A percentile compares a stretch with the other conserved stretches of the same genome.
phyloP scores from a whole-genome alignment of 2,329 filamentous ascomycete genomes.

The Aphanoascus verrucosus region DNA sequence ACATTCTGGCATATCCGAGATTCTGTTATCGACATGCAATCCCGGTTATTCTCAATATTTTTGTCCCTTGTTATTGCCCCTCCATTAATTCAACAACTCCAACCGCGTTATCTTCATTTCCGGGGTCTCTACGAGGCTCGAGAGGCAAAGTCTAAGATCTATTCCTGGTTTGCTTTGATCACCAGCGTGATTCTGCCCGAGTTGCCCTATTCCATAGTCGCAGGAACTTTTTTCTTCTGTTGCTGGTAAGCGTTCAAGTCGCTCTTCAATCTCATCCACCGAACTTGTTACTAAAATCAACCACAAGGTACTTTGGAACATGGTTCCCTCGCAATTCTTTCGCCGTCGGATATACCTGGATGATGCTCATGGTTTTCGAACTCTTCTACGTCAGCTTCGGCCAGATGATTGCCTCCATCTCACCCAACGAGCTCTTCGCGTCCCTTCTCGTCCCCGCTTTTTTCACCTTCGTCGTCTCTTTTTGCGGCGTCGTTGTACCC shows the following conservation, averaged over 20 bases:
- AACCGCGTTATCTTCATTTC: conserved; percentile 58
- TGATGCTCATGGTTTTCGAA: conserved; percentile 56
- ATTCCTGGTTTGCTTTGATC: conserved; percentile 62
- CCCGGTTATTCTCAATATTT: conserved; percentile 63
- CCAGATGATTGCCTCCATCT: conserved; percentile 56
- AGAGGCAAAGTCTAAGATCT: conserved; percentile 69
- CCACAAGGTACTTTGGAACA: conserved; percentile 42
- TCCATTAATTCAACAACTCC: conserved; percentile 64
- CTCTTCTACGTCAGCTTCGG: conserved; percentile 55
- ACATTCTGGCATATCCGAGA: conserved; percentile 56
- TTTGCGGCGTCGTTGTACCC: conserved; percentile 66
- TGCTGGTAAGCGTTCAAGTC: conserved; percentile 44
- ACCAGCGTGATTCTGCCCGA: conserved; percentile 57
- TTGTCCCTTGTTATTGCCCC: conserved; percentile 66
- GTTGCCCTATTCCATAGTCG: conserved; percentile 57
- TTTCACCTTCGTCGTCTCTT: conserved; percentile 58
- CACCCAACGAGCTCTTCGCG: conserved; percentile 56
- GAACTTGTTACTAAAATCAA: conserved; percentile 22
- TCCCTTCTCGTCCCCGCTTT: conserved; percentile 57
- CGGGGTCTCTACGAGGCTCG: conserved; percentile 59
- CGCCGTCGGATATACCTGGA: conserved; percentile 51
- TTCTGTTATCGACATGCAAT: conserved; percentile 54
- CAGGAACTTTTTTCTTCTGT: conserved; percentile 54
- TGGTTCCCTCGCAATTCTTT: conserved; percentile 47
- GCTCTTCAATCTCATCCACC: conserved; percentile 3